A percentile compares a stretch with the other conserved stretches of the same genome.
Evolutionary conservation across 306 rosid species (phyloP).

Genomic region (Phaseolus lunatus): DNA sequence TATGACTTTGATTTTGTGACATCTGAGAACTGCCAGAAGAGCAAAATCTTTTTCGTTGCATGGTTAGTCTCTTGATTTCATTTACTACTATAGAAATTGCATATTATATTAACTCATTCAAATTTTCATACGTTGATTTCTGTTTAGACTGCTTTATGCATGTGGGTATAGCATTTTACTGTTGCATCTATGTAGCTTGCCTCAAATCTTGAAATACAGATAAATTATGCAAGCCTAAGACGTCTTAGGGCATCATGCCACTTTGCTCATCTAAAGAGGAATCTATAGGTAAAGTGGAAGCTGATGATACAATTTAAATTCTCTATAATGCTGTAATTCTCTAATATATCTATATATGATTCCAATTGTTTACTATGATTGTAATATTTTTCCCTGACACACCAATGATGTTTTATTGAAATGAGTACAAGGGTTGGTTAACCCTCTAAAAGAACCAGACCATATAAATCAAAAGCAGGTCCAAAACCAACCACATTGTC

Average conservation of each 20-base stretch:
- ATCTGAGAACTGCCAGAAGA: conserved; percentile 82
- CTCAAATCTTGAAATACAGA: conserved; percentile 15
- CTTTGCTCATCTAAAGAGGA: not conserved
- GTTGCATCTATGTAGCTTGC: conserved; percentile 33
- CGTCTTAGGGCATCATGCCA: not conserved
- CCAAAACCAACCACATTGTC: not conserved
- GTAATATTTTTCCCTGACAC: not conserved
- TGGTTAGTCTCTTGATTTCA: conserved; percentile 68
- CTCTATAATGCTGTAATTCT: not conserved
- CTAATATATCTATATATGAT: not conserved
- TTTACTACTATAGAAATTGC: conserved; percentile 24
- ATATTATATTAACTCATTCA: conserved; percentile 8
- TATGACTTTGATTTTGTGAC: conserved; percentile 79
- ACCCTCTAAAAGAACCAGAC: not conserved
- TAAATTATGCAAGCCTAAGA: not conserved
- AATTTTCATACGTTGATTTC: conserved; percentile 1
- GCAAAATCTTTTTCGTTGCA: conserved; percentile 79
- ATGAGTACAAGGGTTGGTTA: not conserved
- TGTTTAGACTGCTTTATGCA: conserved; percentile 9
- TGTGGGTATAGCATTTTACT: conserved; percentile 5
- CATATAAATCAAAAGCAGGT: not conserved
- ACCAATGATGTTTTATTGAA: not conserved
- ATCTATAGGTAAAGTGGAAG: not conserved
- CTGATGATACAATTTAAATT: not conserved
- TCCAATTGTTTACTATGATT: conserved; percentile 10